Evolutionary conservation across 805 yeast genomes (phyloP).

Genomic region (Metschnikowia koreensis): DNA sequence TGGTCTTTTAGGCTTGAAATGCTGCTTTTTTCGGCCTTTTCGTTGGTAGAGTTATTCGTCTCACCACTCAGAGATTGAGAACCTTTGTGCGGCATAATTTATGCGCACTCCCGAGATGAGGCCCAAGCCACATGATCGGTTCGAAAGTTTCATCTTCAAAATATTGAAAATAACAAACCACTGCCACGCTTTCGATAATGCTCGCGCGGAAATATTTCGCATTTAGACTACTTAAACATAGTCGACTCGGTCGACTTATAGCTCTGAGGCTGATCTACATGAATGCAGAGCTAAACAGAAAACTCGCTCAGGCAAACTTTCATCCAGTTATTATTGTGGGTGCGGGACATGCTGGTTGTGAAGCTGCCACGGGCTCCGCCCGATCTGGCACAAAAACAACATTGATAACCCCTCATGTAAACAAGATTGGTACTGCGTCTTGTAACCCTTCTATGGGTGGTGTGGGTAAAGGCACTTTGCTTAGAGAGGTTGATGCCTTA

Average conservation of each 20-base stretch:
- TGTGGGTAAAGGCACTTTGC: slow-evolving; percentile 91
- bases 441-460: slow-evolving; percentile 99
- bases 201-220: not conserved
- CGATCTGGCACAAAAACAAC: slow-evolving; percentile 71
- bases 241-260: not conserved
- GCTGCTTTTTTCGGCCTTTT: not conserved
- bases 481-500: slow-evolving; percentile 91
- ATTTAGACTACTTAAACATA: not conserved
- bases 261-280: slow-evolving; percentile 23
- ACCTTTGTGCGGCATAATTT: not conserved
- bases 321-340: slow-evolving; percentile 86
- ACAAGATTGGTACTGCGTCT: slow-evolving; percentile 88
- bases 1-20: not conserved
- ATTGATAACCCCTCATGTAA: slow-evolving; percentile 70
- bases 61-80: not conserved
- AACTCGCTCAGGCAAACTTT: slow-evolving; percentile 27
- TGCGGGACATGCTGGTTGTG: slow-evolving; percentile 99
- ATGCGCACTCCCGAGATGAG: slow-evolving; percentile 10
- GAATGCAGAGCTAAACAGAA: slow-evolving; percentile 34
- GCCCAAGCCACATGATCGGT: not conserved
- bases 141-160: not conserved
- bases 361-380: slow-evolving; percentile 93
- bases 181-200: not conserved
- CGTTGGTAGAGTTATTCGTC: not conserved
- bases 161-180: not conserved